These are phyloP conservation scores for Solanum appendiculatum DNA, from an alignment of 257 asterid genomes.

Conservation along the genomic window DNA sequence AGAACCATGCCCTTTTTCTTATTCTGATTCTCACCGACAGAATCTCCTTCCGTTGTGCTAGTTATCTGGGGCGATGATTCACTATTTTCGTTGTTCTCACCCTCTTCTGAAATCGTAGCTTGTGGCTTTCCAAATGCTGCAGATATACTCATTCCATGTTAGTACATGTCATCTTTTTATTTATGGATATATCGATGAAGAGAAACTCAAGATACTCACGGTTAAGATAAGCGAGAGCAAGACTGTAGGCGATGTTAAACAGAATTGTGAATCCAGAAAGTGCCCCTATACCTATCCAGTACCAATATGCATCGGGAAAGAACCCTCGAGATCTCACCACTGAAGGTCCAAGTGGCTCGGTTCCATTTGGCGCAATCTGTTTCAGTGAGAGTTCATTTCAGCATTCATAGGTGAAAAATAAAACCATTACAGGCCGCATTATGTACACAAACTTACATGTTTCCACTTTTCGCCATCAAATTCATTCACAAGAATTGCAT, in stretches of 20 bases:
- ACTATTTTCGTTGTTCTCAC: constrained; percentile 2
- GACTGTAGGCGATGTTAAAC: constrained; percentile 11
- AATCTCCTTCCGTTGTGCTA: constrained; percentile 11
- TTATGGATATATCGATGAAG: neutral
- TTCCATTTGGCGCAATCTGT: constrained; percentile 8
- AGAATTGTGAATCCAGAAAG: constrained; percentile 12
- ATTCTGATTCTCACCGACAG: constrained; percentile 16
- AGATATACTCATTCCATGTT: constrained; percentile 2
- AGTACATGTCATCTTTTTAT: neutral
- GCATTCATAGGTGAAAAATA: neutral
- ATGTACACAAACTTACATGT: constrained; percentile 17
- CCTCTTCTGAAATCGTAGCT: constrained; percentile 31
- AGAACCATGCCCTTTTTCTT: constrained; percentile 67
- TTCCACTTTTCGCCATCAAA: constrained; percentile 58
- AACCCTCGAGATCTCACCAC: constrained; percentile 18
- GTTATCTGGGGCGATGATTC: neutral
- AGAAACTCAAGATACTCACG: constrained; percentile 34
- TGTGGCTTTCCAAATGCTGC: constrained; percentile 52
- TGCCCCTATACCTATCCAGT: constrained; percentile 36
- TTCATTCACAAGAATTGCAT: constrained; percentile 56
- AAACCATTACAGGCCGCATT: neutral
- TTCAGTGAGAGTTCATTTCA: neutral
- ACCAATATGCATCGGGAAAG: constrained; percentile 28
- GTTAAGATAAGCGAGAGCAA: constrained; percentile 31
- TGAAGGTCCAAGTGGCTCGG: constrained; percentile 14